These are phyloP conservation scores for Aspergillus udagawae DNA, from an alignment of 2,329 filamentous ascomycete species.

Conservation along the genomic window DNA sequence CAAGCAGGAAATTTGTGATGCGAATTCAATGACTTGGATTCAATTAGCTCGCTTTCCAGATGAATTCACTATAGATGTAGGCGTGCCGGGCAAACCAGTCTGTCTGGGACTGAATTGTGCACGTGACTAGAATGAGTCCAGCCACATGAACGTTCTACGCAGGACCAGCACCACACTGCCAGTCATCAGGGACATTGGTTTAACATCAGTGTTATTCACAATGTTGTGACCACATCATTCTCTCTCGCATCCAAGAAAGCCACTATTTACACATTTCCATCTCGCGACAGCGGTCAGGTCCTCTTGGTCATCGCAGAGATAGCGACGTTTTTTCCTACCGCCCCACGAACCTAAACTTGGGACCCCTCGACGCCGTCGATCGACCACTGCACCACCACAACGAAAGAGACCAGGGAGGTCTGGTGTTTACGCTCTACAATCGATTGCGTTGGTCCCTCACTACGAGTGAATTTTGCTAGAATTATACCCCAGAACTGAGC, in stretches of 20 bases:
- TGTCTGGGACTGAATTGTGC: neutral
- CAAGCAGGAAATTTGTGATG: neutral
- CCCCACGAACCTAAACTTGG: conserved; percentile 26
- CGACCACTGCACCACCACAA: conserved; percentile 13
- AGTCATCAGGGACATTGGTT: neutral
- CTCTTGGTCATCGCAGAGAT: neutral
- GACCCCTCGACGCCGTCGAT: conserved; percentile 19
- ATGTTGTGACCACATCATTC: neutral
- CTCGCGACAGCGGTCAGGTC: neutral
- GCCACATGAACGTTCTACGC: neutral
- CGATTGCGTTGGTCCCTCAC: neutral
- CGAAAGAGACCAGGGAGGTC: conserved; percentile 6
- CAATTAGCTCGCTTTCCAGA: neutral
- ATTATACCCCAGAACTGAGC: neutral
- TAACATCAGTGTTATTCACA: neutral
- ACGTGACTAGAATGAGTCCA: conserved; percentile 3
- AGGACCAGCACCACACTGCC: neutral
- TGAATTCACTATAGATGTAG: neutral
- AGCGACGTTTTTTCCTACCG: conserved; percentile 16
- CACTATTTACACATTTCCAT: neutral
- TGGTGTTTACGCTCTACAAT: neutral
- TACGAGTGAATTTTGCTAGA: neutral
- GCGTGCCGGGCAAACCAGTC: neutral
- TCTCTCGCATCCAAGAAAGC: neutral
- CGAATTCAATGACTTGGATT: neutral